Percentiles rank a stretch among this genome's conserved stretches.
Conservation (phyloP, 2,329 filamentous ascomycete genomes). For the Nannizzia gypsea region DNA sequence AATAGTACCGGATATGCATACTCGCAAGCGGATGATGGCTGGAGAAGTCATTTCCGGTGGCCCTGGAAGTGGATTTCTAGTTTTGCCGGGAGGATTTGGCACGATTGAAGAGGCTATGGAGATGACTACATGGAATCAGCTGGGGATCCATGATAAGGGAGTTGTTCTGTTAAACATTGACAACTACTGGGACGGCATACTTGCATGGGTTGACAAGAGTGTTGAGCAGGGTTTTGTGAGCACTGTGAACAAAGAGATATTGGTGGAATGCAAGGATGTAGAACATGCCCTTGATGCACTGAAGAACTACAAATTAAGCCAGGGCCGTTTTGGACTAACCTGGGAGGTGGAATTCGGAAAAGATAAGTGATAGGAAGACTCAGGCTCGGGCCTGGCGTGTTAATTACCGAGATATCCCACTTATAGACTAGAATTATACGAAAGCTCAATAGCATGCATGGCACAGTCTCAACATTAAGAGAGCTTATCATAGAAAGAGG, state of each 20-base stretch:
- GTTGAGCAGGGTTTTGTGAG: slow-evolving; percentile 68
- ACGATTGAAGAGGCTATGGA: slow-evolving; percentile 96
- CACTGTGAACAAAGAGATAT: slow-evolving; percentile 57
- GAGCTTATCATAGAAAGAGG: neutral
- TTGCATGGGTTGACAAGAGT: slow-evolving; percentile 67
- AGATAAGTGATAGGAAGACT: neutral
- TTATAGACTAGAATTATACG: neutral
- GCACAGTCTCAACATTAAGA: neutral
- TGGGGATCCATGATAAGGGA: slow-evolving; percentile 75
- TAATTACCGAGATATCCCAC: neutral
- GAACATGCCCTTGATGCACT: slow-evolving; percentile 62
- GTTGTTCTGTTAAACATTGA: slow-evolving; percentile 78
- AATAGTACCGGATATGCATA: slow-evolving; percentile 91
- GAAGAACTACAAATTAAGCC: slow-evolving; percentile 61
- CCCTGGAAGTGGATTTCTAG: slow-evolving; percentile 77
- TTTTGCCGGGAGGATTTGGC: slow-evolving; percentile 78
- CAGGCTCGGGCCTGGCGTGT: neutral
- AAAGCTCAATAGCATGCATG: too few relatives aligned
- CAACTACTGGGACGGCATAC: slow-evolving; percentile 81
- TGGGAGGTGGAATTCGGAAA: slow-evolving; percentile 49
- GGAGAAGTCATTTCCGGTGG: slow-evolving; percentile 71
- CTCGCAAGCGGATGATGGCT: slow-evolving; percentile 88
- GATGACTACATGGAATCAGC: slow-evolving; percentile 86
- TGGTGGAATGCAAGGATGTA: slow-evolving; percentile 62
- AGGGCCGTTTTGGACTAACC: slow-evolving; percentile 64